phyloP scores from a whole-genome alignment of 139 green algal genomes.

The Coelastrella sp. region DNA sequence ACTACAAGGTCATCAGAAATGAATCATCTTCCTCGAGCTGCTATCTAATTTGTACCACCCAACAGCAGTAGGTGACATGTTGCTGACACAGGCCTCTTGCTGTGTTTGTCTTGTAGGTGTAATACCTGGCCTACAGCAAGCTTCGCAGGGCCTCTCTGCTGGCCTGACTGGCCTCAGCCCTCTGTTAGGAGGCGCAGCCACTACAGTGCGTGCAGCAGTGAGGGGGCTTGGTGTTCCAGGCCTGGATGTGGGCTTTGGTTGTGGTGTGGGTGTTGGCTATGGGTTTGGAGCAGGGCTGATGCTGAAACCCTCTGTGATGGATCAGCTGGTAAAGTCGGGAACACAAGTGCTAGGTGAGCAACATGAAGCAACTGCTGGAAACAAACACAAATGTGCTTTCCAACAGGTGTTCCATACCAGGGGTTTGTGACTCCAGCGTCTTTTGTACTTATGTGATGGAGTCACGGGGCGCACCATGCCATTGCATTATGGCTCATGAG shows the following conservation, averaged over 20 bases:
- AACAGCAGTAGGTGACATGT: too few relatives aligned
- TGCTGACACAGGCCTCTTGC: background rate
- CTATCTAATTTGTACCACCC: too few relatives aligned
- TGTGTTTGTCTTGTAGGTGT: conserved; percentile 14
- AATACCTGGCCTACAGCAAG: conserved; percentile 46
- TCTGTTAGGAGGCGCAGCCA: background rate
- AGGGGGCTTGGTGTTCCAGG: conserved; percentile 44
- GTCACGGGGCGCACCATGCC: too few relatives aligned
- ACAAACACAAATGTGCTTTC: background rate
- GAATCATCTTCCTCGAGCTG: too few relatives aligned
- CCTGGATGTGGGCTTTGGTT: conserved; percentile 51
- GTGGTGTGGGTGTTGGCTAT: conserved; percentile 53
- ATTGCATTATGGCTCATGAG: too few relatives aligned
- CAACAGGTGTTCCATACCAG: too few relatives aligned
- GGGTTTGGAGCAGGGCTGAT: conserved; percentile 53
- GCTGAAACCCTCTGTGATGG: conserved; percentile 41
- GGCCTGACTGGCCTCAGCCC: conserved; percentile 30
- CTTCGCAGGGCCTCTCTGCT: conserved; percentile 26
- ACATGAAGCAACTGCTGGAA: background rate
- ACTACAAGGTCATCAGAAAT: too few relatives aligned
- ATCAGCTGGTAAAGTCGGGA: background rate
- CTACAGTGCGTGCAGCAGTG: background rate
- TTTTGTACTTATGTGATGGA: too few relatives aligned
- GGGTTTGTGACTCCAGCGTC: too few relatives aligned
- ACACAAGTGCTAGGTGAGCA: conserved; percentile 32